phyloP scores from a whole-genome alignment of 768 basidiomycete genomes.

The Sporobolomyces pararoseus region DNA sequence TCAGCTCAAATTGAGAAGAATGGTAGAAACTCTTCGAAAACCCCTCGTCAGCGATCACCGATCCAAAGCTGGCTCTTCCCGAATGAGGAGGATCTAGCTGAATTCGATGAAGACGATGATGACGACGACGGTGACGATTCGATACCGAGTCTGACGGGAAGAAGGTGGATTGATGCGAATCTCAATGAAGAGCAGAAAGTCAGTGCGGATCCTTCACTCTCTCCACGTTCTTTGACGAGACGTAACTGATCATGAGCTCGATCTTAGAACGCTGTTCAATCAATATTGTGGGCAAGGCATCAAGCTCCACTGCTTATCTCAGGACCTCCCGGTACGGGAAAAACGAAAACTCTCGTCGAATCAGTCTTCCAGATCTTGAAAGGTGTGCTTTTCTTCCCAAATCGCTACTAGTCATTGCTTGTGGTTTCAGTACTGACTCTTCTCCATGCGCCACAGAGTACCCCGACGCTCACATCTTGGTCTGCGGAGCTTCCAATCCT shows the following conservation, averaged over 20 bases:
- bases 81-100: conserved; percentile 7
- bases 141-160: background rate
- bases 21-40: background rate
- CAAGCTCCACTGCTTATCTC: conserved; percentile 47
- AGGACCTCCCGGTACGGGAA: conserved; percentile 50
- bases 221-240: no score
- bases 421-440: conserved; percentile 38
- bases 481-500: conserved; percentile 49
- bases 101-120: background rate
- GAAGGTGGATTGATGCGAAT: conserved; percentile 42
- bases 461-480: conserved; percentile 45
- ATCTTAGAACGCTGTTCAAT: conserved; percentile 42
- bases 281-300: conserved; percentile 39
- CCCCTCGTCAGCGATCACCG: conserved; percentile 4
- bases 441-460: conserved; percentile 39
- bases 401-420: background rate
- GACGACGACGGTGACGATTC: background rate
- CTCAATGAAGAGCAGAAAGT: conserved; percentile 49
- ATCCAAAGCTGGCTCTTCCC: conserved; percentile 48
- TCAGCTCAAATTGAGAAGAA: no score
- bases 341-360: conserved; percentile 47
- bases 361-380: conserved; percentile 47
- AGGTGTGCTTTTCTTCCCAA: background rate
- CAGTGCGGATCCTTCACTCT: background rate
- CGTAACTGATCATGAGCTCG: background rate